A percentile compares a stretch with the other conserved stretches of the same genome.
Evolutionary conservation across 1,139 yeast species (phyloP).

Genomic region (Saccharomyces pastorianus): DNA sequence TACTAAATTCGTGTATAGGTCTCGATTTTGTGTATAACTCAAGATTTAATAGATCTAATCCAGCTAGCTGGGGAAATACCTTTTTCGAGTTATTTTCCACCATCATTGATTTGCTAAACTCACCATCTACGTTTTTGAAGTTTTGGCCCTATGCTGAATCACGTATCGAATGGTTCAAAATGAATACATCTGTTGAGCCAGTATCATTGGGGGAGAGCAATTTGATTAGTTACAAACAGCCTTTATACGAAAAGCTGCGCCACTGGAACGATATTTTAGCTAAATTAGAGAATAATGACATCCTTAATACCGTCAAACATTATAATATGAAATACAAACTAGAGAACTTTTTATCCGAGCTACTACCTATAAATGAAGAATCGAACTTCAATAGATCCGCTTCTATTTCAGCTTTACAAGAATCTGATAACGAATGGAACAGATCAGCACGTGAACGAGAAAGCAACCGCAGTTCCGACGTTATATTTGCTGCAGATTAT

Average conservation of each 20-base stretch:
- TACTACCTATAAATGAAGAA: slow-evolving; percentile 27
- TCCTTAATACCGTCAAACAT: slow-evolving; percentile 21
- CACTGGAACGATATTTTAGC: slow-evolving; percentile 24
- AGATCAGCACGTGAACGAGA: slow-evolving; percentile 10
- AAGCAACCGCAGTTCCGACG: slow-evolving; percentile 10
- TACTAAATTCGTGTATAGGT: slow-evolving; percentile 9
- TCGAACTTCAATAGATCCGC: slow-evolving; percentile 29
- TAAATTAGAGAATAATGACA: slow-evolving; percentile 14
- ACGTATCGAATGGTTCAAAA: slow-evolving; percentile 26
- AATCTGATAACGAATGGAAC: slow-evolving; percentile 20
- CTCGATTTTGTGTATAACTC: slow-evolving; percentile 18
- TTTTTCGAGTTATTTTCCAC: slow-evolving; percentile 23
- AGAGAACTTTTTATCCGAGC: slow-evolving; percentile 25
- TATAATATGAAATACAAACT: slow-evolving; percentile 23
- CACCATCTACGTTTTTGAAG: slow-evolving; percentile 19
- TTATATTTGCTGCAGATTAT: slow-evolving; percentile 21
- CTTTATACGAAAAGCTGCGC: slow-evolving; percentile 25
- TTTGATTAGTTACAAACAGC: slow-evolving; percentile 27
- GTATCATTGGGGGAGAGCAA: slow-evolving; percentile 19
- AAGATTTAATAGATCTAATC: slow-evolving; percentile 12
- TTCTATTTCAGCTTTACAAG: slow-evolving; percentile 13
- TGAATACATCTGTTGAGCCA: slow-evolving; percentile 13
- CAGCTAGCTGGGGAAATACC: slow-evolving; percentile 13
- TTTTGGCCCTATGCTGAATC: slow-evolving; percentile 28
- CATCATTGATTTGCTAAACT: slow-evolving; percentile 16